Evolutionary conservation across 2,329 filamentous ascomycete genomes (phyloP).

Genomic region (Aspergillus amoenus): DNA sequence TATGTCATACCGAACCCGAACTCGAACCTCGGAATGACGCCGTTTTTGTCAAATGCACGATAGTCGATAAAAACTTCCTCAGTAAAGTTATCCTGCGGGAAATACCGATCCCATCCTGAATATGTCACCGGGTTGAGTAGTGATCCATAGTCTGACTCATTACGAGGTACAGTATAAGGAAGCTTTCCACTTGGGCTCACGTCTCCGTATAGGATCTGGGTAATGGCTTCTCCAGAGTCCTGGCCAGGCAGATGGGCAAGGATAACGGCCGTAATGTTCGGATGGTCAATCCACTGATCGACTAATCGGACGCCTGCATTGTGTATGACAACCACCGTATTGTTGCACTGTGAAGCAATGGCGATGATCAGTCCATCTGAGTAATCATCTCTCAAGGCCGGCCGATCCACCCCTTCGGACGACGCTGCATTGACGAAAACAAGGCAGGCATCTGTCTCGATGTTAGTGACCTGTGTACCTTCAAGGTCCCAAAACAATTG

Average conservation of each 20-base stretch:
- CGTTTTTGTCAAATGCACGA: conserved; percentile 48
- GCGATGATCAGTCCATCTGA: conserved; percentile 54
- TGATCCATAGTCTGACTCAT: conserved; percentile 55
- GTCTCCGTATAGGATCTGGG: conserved; percentile 58
- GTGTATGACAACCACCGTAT: conserved; percentile 65
- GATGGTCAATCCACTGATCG: conserved; percentile 57
- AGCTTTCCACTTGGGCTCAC: conserved; percentile 58
- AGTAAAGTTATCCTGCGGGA: conserved; percentile 42
- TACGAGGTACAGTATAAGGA: conserved; percentile 59
- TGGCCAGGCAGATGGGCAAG: conserved; percentile 66
- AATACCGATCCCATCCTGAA: conserved; percentile 17
- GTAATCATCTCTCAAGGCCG: conserved; percentile 31
- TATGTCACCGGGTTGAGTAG: conserved; percentile 17
- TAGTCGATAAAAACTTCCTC: conserved; percentile 57
- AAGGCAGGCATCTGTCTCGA: conserved; percentile 32
- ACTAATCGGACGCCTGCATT: conserved; percentile 63
- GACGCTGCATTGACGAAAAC: conserved; percentile 56
- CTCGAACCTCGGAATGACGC: conserved; percentile 36
- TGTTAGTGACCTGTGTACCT: too few relatives aligned
- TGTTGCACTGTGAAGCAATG: conserved; percentile 60
- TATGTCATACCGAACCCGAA: conserved; percentile 40
- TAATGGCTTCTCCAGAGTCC: conserved; percentile 57
- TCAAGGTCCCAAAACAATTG: too few relatives aligned
- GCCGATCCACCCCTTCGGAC: not conserved
- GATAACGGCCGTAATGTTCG: conserved; percentile 64